Evolutionary conservation across 495 filamentous ascomycete species (phyloP), one percentile per base, ranked within the genome.

Genomic region (Aspergillus asperescens): DNA sequence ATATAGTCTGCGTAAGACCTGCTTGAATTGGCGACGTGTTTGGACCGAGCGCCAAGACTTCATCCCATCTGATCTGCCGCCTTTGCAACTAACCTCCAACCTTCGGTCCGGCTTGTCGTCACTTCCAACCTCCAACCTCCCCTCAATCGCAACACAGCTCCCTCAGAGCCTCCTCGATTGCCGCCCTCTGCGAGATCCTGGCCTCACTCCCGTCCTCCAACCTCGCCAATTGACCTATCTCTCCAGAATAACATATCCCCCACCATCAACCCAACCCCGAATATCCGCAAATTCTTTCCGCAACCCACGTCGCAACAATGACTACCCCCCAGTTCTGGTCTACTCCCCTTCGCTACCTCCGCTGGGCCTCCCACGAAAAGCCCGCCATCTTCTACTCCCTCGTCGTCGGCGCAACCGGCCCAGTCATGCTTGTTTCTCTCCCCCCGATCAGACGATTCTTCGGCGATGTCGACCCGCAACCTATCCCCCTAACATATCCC

Each of bases 311-410:
- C 37, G 48, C 58, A 62, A 74, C 57, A 59, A 89, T 89, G 85
- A 76, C 78, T 48, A 69, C 67, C 63, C 90, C 92, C 55, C 78
- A 77, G 58, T 96, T 98, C 84, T 96, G 83, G 81, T 76, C 79
- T 32, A 73, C 77, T 40, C 93, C 93, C 42, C 58, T 95, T 60
- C 81, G 82, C 46, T 97, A 94, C 82, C 62, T 87, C 41, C 86
- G 84, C 69, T 98, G 90, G 86, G 81, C 90, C 7, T 80, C 88
- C 3, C 85, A 88, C 69, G 83, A 90, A 66, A 84, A 84, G 64
- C 93, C 94, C 23, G 90, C 90, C 32, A 82, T 87, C 69, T 94
- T 95, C 81, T 96, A 79, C 74, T 86, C 88, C 52, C 71, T 86
- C 50, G 54, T 87, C 50, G 74, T 97, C 48, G 93, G 86, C 50